Base-by-base conservation (phyloP, 257 asterid species). In the Salvia hispanica region DNA sequence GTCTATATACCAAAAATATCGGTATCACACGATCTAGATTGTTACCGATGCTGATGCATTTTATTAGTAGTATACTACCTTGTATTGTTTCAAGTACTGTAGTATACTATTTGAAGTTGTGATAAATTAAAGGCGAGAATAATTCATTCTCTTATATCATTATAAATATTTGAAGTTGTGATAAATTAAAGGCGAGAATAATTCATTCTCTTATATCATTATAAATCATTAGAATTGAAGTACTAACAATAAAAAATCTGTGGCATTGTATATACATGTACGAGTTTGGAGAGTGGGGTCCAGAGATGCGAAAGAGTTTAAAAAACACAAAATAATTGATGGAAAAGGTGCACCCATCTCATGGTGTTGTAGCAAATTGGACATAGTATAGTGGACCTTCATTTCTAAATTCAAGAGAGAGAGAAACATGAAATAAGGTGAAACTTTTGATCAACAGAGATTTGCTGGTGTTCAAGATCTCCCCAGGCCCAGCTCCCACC, bases 331-430 rank as follows among this genome's bases (percentile, higher is more conserved):
- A 47, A 47, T n/a, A 47, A 6, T 52, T 16, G 34, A 18, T 39
- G n/a, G 4, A 51, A 51, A 14, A 14, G 16, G 18, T 11, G 16
- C 33, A 51, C 57, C 66, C 66, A 55, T 28, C 39, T 56, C 21
- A 5, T 31, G 63, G 65, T 53, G 48, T 71, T 61, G 46, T 62
- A 61, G 68, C n/a, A 37, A 58, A 58, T 2, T 28, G 6, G 21
- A 14, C 14, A 48, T 3, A 48, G 54, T 48, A 15, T 3, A 28
- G 25, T 21, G 25, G 25, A 21, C 62, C 62, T 31, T 34, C 3
- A 58, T 14, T 58, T 58, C 13, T 5, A 12, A 11, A 43, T 25
- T 37, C 18, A 10, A 58, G 62, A 33, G 43, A 72, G 73, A 65
- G 58, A 25, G 31, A 25, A 25, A 25, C 31, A 72, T 51, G 25